Conservation (phyloP, 306 rosid species). For the Trifolium pratense region DNA sequence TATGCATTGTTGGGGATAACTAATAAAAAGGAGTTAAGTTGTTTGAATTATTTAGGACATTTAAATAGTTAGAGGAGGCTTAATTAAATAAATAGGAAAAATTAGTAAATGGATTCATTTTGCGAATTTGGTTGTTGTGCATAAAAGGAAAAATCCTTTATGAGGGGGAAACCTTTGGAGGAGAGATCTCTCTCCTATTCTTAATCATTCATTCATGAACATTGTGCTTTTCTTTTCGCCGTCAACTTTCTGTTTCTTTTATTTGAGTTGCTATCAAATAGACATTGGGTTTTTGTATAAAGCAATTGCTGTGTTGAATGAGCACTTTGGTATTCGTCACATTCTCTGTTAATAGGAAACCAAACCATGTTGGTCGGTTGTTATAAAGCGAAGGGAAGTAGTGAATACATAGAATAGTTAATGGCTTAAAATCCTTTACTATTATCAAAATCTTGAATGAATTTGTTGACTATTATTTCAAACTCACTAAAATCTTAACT, state of each 20-base stretch:
- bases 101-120: slow-evolving; percentile 11
- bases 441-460: slow-evolving; percentile 8
- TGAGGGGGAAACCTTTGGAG: neutral
- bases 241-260: slow-evolving; percentile 6
- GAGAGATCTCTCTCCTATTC: neutral
- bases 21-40: neutral
- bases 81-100: slow-evolving; percentile 2
- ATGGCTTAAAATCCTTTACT: slow-evolving; percentile 21
- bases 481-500: slow-evolving; percentile 5
- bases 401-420: slow-evolving; percentile 9
- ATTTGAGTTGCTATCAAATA: neutral
- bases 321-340: slow-evolving; percentile 16
- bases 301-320: neutral
- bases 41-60: neutral
- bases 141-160: neutral
- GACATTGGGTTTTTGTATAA: slow-evolving; percentile 18
- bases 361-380: slow-evolving; percentile 12
- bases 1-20: neutral
- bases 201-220: neutral
- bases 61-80: slow-evolving; percentile 4
- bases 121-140: neutral
- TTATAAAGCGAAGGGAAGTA: slow-evolving; percentile 29
- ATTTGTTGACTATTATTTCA: slow-evolving; percentile 23
- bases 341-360: slow-evolving; percentile 33
- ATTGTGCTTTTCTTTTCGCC: neutral